Base-by-base conservation (phyloP, 352 stramenopile species). In the Globisporangium barbulae region DNA sequence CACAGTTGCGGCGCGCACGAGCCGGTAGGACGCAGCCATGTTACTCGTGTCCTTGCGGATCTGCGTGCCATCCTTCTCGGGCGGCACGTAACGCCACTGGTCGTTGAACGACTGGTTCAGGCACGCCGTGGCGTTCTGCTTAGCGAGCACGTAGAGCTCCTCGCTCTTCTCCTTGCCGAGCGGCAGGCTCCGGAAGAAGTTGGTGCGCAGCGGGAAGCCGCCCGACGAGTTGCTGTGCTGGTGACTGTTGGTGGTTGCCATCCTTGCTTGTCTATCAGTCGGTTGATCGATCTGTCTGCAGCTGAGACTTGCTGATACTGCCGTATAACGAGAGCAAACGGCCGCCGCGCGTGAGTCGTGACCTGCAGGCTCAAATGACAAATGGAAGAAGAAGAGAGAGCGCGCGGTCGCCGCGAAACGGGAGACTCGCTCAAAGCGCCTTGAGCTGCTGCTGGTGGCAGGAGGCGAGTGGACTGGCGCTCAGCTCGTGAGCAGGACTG, bases 41-140 rank as follows among this genome's bases (percentile, higher is more conserved):
- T 93, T 90, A 67, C 72, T 88, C 47, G 84, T 93, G 70, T 93
- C 84, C 67, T 93, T 93, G 59, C 84, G 79, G 53, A 91, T 81
- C 73, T 91, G 82, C 45, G 81, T 86, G 50, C 84, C 84, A 54
- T 93, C 82, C 53, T 90, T 91, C 69, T 91, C 84, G 6, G 80
- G 83, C 33, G 84, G 84, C 21, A 93, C 79, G 64, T 89, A 90
- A 60, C 83, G 73, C 84, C 84, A 93, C 53, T 91, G 82, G 47
- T 90, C 82, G 61, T 91, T 91, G 72, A 88, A 91, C 44, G 79
- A 84, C 69, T 89, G 79, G 39, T 78, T 82, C 39, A 91, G 65
- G 45, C 81, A 86, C 53, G 73, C 67, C n/a, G 71, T 64, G 3
- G 83, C 82, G 53, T 88, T 89, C 2, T 72, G 42, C 63, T 83